phyloP scores from a whole-genome alignment of 2,329 filamentous ascomycete species.

The Nothomitra cinnamomea region DNA sequence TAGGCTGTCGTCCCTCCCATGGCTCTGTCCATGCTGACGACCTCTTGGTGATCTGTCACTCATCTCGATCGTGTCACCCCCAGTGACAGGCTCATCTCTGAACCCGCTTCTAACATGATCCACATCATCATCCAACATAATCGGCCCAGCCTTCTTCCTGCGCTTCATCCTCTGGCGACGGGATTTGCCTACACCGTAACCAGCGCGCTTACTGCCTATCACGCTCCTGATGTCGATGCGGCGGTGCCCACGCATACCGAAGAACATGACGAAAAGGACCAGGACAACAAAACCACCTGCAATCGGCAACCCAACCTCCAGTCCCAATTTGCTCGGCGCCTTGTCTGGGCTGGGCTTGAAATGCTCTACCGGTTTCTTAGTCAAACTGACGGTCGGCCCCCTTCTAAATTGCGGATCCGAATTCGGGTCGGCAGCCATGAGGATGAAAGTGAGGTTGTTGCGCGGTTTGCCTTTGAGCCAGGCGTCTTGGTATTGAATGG shows the following conservation, averaged over 20 bases:
- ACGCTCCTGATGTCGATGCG: slow-evolving; percentile 21
- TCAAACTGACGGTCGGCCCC: slow-evolving; percentile 22
- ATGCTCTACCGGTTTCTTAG: slow-evolving; percentile 19
- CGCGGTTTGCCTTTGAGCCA: slow-evolving; percentile 23
- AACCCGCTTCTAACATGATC: not conserved
- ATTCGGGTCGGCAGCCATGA: slow-evolving; percentile 18
- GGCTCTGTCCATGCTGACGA: not conserved
- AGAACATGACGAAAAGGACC: slow-evolving; percentile 22
- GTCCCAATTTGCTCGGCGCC: slow-evolving; percentile 18
- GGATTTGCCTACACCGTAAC: slow-evolving; percentile 23
- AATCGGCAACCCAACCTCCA: slow-evolving; percentile 26
- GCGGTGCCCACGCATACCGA: slow-evolving; percentile 25
- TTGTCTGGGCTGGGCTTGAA: slow-evolving; percentile 18
- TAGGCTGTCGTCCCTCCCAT: not conserved
- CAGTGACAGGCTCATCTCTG: not conserved
- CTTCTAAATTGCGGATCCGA: slow-evolving; percentile 12
- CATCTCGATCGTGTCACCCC: not conserved
- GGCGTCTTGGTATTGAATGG: slow-evolving; percentile 22
- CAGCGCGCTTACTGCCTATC: slow-evolving; percentile 20
- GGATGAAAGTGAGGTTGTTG: slow-evolving; percentile 23
- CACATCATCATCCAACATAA: slow-evolving; percentile 16
- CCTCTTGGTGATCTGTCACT: not conserved
- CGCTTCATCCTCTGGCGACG: slow-evolving; percentile 20
- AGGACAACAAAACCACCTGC: slow-evolving; percentile 21
- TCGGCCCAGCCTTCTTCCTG: slow-evolving; percentile 15